Evolutionary conservation across 78 protist genomes (phyloP), one percentile per base, ranked within the genome.

Genomic region (Isochrysis galbana): DNA sequence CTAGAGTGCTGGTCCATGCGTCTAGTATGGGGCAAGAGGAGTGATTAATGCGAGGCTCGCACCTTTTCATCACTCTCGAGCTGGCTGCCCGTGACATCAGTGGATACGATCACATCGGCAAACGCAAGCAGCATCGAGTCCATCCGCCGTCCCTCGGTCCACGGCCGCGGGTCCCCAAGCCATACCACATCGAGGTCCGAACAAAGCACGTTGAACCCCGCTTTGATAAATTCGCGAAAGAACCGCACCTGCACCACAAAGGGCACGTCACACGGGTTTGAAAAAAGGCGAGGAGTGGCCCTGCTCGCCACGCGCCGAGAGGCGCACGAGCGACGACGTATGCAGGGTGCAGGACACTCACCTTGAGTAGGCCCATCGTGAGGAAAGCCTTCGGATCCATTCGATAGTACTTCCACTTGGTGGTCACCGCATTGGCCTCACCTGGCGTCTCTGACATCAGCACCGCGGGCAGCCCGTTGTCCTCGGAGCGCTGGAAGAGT

Each of bases 221-320:
- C 84, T 5, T n/a, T 17, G 34, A 77, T 3, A 39, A 77, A 77
- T 46, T 77, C 84, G 29, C 14, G 14, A 29, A 77, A 77, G 22
- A 77, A 77, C 17, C 82, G 82, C 42, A 72, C 77, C 77, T 69
- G 26, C n/a, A n/a, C n/a, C n/a, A n/a, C n/a, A n/a, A n/a, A n/a
- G n/a, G n/a, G n/a, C n/a, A n/a, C n/a, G n/a, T n/a, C n/a, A n/a
- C n/a, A n/a, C n/a, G n/a, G n/a, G n/a, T n/a, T n/a, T n/a, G n/a
- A n/a, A n/a, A n/a, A n/a, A n/a, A n/a, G n/a, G n/a, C n/a, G n/a
- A n/a, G n/a, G n/a, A n/a, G n/a, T n/a, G n/a, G n/a, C n/a, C n/a
- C n/a, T n/a, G n/a, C n/a, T n/a, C n/a, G n/a, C n/a, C n/a, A n/a
- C n/a, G n/a, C n/a, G n/a, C n/a, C n/a, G n/a, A n/a, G n/a, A n/a